Evolutionary conservation across 2,329 filamentous ascomycete genomes (phyloP), one percentile per base, ranked within the genome.

Genomic region (Colletotrichum lindemuthianum): DNA sequence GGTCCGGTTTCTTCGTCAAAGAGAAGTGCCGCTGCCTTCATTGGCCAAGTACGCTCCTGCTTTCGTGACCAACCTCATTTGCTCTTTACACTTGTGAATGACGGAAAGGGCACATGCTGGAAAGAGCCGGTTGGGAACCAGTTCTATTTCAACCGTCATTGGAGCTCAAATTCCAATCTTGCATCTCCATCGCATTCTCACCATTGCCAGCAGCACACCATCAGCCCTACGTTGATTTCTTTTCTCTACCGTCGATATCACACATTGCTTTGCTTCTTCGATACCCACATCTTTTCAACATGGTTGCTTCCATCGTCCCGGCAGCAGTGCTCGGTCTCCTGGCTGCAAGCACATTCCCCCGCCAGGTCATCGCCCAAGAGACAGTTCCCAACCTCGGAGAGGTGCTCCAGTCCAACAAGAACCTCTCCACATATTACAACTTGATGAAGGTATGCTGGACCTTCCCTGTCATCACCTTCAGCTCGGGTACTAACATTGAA

Each of bases 351-450:
- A 4, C 50, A 10, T 10, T 39, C 6, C 11, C 52, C 13, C 1
- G n/a, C 34, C 44, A 67, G 6, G 63, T 39, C 37, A 66, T 69
- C 5, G 69, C 69, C 15, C 67, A 69, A 10, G 68, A 70, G 8
- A 63, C 68, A 24, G 24, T 24, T 24, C 24, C 24, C 1, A 78
- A 81, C 65, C 67, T 84, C 49, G 79, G 78, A 2, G 73, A 72
- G 8, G 73, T 82, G 24, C 69, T 84, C 11, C 70, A 74, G 6
- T 72, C 70, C 4, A 74, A 81, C 52, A 72, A 73, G 59, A 79
- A 82, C 53, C 73, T 84, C 41, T 78, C 76, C 8, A 82, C 76
- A 2, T 83, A 79, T 67, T 79, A 80, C 66, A 72, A 74, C 15
- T 70, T 83, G 53, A 77, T 83, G 66, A 75, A 80, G 74, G 81